Evolutionary conservation across 108 stramenopile species (phyloP), one percentile per base, ranked within the genome.

Genomic region (Skeletonema menzelii): DNA sequence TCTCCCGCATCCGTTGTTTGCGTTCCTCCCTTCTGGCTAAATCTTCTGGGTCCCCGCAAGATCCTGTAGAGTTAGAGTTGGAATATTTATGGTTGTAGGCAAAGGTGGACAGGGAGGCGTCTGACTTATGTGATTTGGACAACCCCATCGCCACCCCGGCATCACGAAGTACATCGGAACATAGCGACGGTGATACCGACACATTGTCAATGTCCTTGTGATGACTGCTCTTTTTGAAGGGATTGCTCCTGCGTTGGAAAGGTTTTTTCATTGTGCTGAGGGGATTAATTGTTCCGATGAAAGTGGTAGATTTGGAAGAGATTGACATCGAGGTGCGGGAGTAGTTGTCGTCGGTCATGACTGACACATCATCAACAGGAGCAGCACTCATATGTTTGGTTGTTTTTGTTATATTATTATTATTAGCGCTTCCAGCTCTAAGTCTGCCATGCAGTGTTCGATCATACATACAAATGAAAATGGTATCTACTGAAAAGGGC

Each of bases 1-100:
- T 79, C 59, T 72, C 60, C 53, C 49, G 61, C 35, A 79, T 55
- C n/a, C 59, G 57, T 56, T 79, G 49, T 19, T 68, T 72, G 0
- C 71, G 65, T 35, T 44, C 53, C 19, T 79, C 71, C 12, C 78
- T 68, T 24, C 22, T 10, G 34, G 34, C 59, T 6, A 19, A 8
- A 34, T 60, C 59, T n/a, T 58, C 57, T 30, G 31, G 20, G 8
- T 24, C 5, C 49, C n/a, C 40, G 2, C 15, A 0, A 15, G 40
- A 42, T 0, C 4, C 40, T 15, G 40, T 53, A 22, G 49, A 22
- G 49, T 22, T 53, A 22, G 49, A 22, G 49, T 22, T 22, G 20
- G 49, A 53, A 4, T 8, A 2, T 4, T 2, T 53, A 22, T 7
- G 49, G 19, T 53, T 53, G 49, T 53, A 53, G 49, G 22, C 5